phyloP scores from a whole-genome alignment of 495 filamentous ascomycete species.

The Xylaria acuta region DNA sequence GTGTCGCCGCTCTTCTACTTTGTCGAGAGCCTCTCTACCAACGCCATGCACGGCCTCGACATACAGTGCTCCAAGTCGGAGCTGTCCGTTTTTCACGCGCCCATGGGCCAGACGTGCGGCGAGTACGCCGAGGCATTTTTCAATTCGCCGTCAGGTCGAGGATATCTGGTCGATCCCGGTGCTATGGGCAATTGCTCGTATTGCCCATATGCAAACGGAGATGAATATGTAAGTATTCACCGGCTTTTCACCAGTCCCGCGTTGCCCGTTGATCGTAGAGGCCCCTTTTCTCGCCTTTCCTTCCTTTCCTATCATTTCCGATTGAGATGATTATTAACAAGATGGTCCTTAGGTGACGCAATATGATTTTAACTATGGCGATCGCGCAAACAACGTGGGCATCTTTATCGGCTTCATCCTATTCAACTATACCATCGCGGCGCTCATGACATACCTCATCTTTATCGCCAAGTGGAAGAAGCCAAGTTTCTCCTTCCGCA shows the following conservation, averaged over 20 bases:
- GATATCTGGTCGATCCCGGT: slow-evolving; percentile 56
- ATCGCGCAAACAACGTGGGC: slow-evolving; percentile 34
- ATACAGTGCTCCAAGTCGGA: slow-evolving; percentile 67
- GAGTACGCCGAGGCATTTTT: slow-evolving; percentile 65
- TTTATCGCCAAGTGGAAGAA: slow-evolving; percentile 31
- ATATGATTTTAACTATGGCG: slow-evolving; percentile 24
- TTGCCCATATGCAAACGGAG: slow-evolving; percentile 50
- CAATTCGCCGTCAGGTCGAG: slow-evolving; percentile 44
- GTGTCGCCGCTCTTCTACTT: slow-evolving; percentile 75
- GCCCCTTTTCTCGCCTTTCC: background rate
- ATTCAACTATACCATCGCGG: slow-evolving; percentile 39
- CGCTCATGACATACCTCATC: slow-evolving; percentile 37
- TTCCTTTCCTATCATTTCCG: background rate
- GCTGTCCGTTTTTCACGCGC: slow-evolving; percentile 59
- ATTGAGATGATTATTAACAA: background rate
- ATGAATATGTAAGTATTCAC: slow-evolving; percentile 29
- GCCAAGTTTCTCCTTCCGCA: background rate
- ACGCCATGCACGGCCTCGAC: slow-evolving; percentile 60
- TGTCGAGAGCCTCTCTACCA: slow-evolving; percentile 63
- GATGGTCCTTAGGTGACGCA: background rate
- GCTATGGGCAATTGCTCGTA: slow-evolving; percentile 62
- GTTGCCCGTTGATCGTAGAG: background rate
- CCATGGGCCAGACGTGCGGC: slow-evolving; percentile 56
- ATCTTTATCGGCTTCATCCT: slow-evolving; percentile 44
- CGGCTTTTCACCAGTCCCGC: background rate